Base-by-base conservation (phyloP, 306 rosid genomes). In the Comarum palustre region DNA sequence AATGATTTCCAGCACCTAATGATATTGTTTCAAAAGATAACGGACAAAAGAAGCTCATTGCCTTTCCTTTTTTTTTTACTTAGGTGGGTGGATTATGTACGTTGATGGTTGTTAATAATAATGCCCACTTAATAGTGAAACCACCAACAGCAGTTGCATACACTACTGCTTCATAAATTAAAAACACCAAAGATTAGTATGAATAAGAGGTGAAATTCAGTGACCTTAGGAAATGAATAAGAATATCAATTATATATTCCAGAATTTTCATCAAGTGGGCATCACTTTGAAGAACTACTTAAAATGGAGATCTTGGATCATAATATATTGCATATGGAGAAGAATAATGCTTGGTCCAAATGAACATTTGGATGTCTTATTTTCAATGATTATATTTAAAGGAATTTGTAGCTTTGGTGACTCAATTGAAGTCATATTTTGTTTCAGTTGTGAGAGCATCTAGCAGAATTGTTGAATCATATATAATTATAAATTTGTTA, bases 1-100 rank as follows among this genome's bases (percentile, higher is more conserved):
- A 48, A 79, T 73, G 48, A 79, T 79, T 73, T 38, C 67, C 22
- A 14, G 12, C 20, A 20, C 39, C 65, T 43, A 43, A 13, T 15
- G 4, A 5, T 0, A 14, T 11, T 43, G 1, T 24, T 27, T 13
- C 7, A 6, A 31, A 32, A 32, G 14, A 16, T 16, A 34, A 61
- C 15, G 16, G 43, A 61, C 14, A 17, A 32, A 32, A 17, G 25
- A 32, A 61, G 43, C 22, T 61, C 31, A 5, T 5, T 29, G 20
- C 15, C 31, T 14, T 59, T 2, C 39, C 13, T n/a, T n/a, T n/a
- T n/a, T 4, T 25, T 20, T 24, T 4, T 57, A 25, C 1, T 8
- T 57, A 4, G 4, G 2, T 61, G 42, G 66, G 13, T 61, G 66
- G 43, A 32, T 31, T 29, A 59, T 29, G 0, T 39, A 8, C 2